Evolutionary conservation across 1,139 yeast species (phyloP), one percentile per base, ranked within the genome.

Genomic region (Taphrina wiesneri): DNA sequence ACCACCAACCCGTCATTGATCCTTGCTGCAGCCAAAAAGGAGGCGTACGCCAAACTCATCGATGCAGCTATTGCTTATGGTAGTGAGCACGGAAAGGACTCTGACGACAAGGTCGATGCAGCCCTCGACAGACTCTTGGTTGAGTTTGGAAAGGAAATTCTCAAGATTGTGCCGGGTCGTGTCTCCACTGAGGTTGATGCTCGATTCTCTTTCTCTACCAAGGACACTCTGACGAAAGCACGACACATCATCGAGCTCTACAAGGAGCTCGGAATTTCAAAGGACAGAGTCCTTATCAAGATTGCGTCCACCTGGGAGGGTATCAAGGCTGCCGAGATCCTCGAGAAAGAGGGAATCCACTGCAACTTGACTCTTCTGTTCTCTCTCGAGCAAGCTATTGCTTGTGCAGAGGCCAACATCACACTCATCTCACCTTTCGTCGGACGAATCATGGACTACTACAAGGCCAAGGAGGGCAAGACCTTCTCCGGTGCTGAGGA

Each of bases 181-280:
- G 99, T 93, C 70, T 91, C 97, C 68, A 95, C 99, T 71, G 99
- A 93, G 82, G 99, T 93, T 70, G 99, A 93, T 76, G 99, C 99
- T 70, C 90, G 97, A 81, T 85, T 93, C 75, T 92, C 98, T 52
- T 93, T 91, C 77, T 90, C 92, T 84, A 93, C 87, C 79, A 88
- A 91, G 71, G 98, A 89, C 73, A 91, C 97, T 75, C 83, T 93
- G 78, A 83, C 86, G 80, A 92, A 93, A 85, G 98, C 99, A 70
- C 80, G 90, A 71, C 86, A 89, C 77, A 85, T 92, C 81, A 92
- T 92, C 76, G 86, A 83, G 64, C 84, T 92, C 73, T 92, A 92
- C 85, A 83, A 90, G 82, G 81, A 85, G 70, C 83, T 84, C 75
- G 98, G 98, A 73, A 87, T 93, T 74, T 76, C 80, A 71, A 90